Conservation (phyloP, 768 basidiomycete genomes). For the Termitomyces sp. region DNA sequence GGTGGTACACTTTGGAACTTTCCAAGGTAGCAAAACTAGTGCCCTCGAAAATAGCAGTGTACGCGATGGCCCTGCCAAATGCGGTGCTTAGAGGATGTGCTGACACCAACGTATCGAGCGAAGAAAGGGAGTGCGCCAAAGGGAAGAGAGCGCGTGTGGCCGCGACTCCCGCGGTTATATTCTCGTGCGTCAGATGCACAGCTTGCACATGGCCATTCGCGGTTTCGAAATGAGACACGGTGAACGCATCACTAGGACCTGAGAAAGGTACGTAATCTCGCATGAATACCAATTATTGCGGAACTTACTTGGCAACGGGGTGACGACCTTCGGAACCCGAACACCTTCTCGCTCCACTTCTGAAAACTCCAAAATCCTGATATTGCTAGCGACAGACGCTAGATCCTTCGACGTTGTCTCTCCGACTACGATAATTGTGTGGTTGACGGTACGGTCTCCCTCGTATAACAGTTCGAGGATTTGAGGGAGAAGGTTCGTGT, state of each 20-base stretch:
- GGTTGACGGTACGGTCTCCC: slow-evolving; percentile 36
- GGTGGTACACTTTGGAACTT: slow-evolving; percentile 46
- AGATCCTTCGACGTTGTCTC: slow-evolving; percentile 42
- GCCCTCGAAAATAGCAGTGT: slow-evolving; percentile 72
- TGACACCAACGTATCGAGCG: slow-evolving; percentile 75
- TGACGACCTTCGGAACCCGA: slow-evolving; percentile 37
- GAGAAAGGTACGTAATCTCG: slow-evolving; percentile 5
- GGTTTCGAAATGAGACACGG: slow-evolving; percentile 58
- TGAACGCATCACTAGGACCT: slow-evolving; percentile 63
- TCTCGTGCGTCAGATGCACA: slow-evolving; percentile 73
- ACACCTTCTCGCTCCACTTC: slow-evolving; percentile 68
- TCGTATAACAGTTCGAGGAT: slow-evolving; percentile 73
- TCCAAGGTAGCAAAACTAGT: slow-evolving; percentile 64
- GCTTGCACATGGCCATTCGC: slow-evolving; percentile 49
- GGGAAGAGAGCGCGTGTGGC: slow-evolving; percentile 75
- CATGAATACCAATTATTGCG: not conserved
- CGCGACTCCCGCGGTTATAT: slow-evolving; percentile 85
- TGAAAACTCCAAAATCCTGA: slow-evolving; percentile 58
- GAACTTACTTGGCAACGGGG: slow-evolving; percentile 48
- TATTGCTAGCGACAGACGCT: slow-evolving; percentile 42
- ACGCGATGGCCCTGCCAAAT: slow-evolving; percentile 75
- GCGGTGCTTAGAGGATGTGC: slow-evolving; percentile 68
- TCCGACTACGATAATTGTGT: slow-evolving; percentile 69
- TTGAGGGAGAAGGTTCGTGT: slow-evolving; percentile 57
- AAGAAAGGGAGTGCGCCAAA: slow-evolving; percentile 55